A percentile compares a stretch with the other conserved stretches of the same genome.
Evolutionary conservation across 2,329 filamentous ascomycete genomes (phyloP).

Genomic region (Colletotrichum liriopes): DNA sequence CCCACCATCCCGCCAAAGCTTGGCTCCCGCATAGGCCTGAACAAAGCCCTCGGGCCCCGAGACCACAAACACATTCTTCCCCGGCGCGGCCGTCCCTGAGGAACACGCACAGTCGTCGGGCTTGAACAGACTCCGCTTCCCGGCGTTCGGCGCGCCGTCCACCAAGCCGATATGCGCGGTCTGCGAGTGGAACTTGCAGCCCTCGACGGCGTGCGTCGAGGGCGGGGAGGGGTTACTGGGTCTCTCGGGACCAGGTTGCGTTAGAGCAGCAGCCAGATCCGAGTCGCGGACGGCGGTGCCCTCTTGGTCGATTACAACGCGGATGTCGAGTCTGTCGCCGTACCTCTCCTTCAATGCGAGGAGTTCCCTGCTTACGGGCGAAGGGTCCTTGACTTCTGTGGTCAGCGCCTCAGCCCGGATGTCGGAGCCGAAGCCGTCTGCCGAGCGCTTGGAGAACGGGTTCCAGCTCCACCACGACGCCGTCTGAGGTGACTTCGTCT

Average conservation of each 20-base stretch:
- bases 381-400: constrained; percentile 50
- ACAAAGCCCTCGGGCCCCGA: constrained; percentile 95
- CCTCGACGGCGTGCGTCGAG: constrained; percentile 47
- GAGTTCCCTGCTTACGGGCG: constrained; percentile 74
- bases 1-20: constrained; percentile 79
- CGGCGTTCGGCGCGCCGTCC: constrained; percentile 43
- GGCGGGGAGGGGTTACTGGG: constrained; percentile 53
- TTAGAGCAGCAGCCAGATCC: constrained; percentile 60
- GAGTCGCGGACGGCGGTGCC: constrained; percentile 73
- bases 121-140: constrained; percentile 10
- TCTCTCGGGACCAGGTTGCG: constrained; percentile 31
- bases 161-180: constrained; percentile 46
- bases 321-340: constrained; percentile 72
- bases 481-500: constrained; percentile 25
- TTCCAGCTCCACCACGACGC: constrained; percentile 40
- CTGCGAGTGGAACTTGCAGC: constrained; percentile 50
- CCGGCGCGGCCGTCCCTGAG: constrained; percentile 48
- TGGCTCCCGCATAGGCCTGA: constrained; percentile 83
- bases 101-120: constrained; percentile 48
- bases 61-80: constrained; percentile 81
- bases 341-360: constrained; percentile 72
- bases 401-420: constrained; percentile 45
- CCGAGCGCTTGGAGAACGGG: constrained; percentile 13
- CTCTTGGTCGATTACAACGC: constrained; percentile 89
- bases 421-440: not conserved